Base-by-base conservation (phyloP, 345 rosid species). In the Adansonia digitata region DNA sequence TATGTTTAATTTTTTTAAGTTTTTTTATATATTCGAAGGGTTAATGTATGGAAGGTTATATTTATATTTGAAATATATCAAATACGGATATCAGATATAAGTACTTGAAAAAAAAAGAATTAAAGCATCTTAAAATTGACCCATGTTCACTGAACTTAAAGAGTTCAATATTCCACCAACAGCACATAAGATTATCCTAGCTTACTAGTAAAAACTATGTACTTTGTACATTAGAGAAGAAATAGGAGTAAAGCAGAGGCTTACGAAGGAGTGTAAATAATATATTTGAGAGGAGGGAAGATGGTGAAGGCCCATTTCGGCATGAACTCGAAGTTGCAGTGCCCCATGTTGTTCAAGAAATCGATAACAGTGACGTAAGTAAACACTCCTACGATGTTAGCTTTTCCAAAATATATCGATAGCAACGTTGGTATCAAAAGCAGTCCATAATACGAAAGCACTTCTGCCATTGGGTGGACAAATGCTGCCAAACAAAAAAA, bases 221-320 rank as follows among this genome's bases (percentile, higher is more conserved):
- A 10, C 46, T 12, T 12, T 1, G 34, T 4, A 60, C 18, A 56
- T 5, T 18, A 56, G n/a, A 59, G 8, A 29, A 31, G 48, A 6
- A 29, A 60, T 2, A 55, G 42, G 2, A 61, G 20, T 9, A 31
- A 61, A 24, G n/a, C 37, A 7, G 24, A 5, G 55, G 18, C 72
- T 69, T 48, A 69, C 72, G 72, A 48, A 27, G 72, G 42, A 4
- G 59, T 69, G 72, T 69, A 69, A 8, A 69, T 2, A 1, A 69
- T 69, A 5, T 63, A 63, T 39, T 63, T 63, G 69, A 63, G 69
- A 63, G 69, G 69, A 20, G 69, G 69, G 69, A 63, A 63, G 24
- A 37, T 39, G 69, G 69, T 63, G 69, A 37, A 37, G 17, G 22
- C 5, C 69, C 69, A 63, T 63, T 63, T 11, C 14, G 69, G 69